Evolutionary conservation across 352 stramenopile genomes (phyloP), one percentile per base, ranked within the genome.

Genomic region (Phytopythium kandeliae): DNA sequence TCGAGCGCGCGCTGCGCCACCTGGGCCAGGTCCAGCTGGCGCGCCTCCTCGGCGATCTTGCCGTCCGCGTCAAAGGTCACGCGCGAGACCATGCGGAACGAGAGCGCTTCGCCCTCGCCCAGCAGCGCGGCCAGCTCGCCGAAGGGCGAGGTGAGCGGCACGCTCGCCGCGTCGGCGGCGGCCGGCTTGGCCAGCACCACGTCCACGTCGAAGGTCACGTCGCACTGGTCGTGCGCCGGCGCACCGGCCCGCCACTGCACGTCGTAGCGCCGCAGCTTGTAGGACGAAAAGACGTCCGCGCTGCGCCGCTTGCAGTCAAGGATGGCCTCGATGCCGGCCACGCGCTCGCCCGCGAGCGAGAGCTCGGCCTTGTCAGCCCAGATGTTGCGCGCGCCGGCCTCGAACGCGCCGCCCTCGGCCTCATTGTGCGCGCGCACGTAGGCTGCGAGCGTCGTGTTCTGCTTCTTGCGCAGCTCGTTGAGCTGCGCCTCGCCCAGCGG

Each of bases 191-290:
- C 75, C 22, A 93, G 44, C 21, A 48, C 55, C 3, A 67, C 80
- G 45, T 92, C 74, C 15, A 93, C 60, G 30, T 90, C 74, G 74
- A 74, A 92, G 56, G 79, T 71, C 45, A 93, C 74, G 7, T 85
- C 55, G 46, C 80, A 90, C 57, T 89, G 90, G 56, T 91, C 73
- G 30, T 66, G 77, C 15, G 60, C 74, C 46, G 67, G 71, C 5
- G 68, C 38, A 7, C 6, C 12, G 5, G 47, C 2, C 62, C 89
- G 88, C 83, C 83, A 92, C 62, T 91, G 74, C 25, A 91, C 74
- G 25, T 58, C 66, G 67, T 86, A 89, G 60, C 91, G 75, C 67
- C 86, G 87, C 61, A 93, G 85, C 65, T 91, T 81, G 58, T 86
- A 92, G 57, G 74, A 74, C 24, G 57, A 65, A 51, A 93, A 93